A percentile compares a stretch with the other conserved stretches of the same genome.
These are phyloP conservation scores for Wickerhamiella infanticola DNA, from an alignment of 1,139 yeast species.

Conservation along the genomic window DNA sequence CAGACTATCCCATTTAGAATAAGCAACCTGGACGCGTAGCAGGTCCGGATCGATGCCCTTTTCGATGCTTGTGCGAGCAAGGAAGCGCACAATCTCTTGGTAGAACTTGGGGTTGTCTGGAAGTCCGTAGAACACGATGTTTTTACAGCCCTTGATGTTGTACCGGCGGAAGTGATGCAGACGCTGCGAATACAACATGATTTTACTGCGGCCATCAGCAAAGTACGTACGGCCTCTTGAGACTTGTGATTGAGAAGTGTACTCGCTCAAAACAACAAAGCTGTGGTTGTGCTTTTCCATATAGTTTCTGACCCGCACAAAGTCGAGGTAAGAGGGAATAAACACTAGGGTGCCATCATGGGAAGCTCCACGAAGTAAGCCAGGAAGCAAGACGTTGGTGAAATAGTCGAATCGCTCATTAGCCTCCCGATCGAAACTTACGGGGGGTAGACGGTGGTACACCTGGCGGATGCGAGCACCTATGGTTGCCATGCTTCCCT, in stretches of 20 bases:
- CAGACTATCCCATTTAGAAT: slow-evolving; percentile 68
- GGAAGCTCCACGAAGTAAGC: slow-evolving; percentile 40
- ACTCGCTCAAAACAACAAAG: slow-evolving; percentile 50
- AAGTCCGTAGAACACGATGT: slow-evolving; percentile 62
- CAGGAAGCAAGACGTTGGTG: slow-evolving; percentile 56
- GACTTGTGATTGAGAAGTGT: slow-evolving; percentile 53
- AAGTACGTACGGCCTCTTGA: slow-evolving; percentile 60
- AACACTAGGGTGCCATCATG: slow-evolving; percentile 65
- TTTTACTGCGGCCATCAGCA: slow-evolving; percentile 44
- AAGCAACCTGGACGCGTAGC: slow-evolving; percentile 48
- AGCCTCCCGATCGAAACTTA: slow-evolving; percentile 39
- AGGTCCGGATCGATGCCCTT: slow-evolving; percentile 34
- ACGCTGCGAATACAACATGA: slow-evolving; percentile 80
- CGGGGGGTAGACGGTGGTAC: slow-evolving; percentile 32
- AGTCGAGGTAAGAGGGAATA: slow-evolving; percentile 80
- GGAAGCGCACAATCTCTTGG: slow-evolving; percentile 47
- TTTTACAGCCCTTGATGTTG: slow-evolving; percentile 76
- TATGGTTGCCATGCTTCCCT: slow-evolving; percentile 29
- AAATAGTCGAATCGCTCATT: slow-evolving; percentile 70
- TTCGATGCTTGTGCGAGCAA: slow-evolving; percentile 28
- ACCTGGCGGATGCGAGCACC: slow-evolving; percentile 54
- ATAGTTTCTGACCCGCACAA: slow-evolving; percentile 58
- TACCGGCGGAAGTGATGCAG: slow-evolving; percentile 81
- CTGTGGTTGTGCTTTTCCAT: slow-evolving; percentile 41
- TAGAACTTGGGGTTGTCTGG: slow-evolving; percentile 81